These are phyloP conservation scores for Galeopsis tetrahit DNA, from an alignment of 257 asterid genomes.

Conservation along the genomic window DNA sequence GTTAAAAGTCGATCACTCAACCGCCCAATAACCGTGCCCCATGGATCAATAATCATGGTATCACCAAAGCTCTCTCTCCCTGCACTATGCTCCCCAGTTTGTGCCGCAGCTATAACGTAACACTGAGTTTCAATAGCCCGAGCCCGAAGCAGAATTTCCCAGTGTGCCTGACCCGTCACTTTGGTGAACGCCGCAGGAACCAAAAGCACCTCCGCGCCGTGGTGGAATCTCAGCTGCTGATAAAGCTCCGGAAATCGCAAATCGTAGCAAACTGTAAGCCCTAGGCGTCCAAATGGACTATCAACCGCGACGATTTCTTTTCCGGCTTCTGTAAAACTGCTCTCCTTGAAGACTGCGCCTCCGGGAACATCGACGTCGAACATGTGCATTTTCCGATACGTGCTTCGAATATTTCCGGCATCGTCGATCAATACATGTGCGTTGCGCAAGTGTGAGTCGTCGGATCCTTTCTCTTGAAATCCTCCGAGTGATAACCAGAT, in stretches of 20 bases:
- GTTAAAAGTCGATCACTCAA: constrained; percentile 72
- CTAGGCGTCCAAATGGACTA: constrained; percentile 82
- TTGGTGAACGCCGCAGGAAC: constrained; percentile 91
- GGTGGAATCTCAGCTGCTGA: constrained; percentile 84
- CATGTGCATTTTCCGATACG: constrained; percentile 84
- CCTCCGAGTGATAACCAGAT: constrained; percentile 98
- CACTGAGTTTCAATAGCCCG: constrained; percentile 98
- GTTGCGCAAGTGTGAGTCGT: constrained; percentile 74
- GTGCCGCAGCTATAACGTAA: constrained; percentile 93
- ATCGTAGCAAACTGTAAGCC: constrained; percentile 92
- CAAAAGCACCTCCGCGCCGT: constrained; percentile 76
- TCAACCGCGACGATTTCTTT: constrained; percentile 67
- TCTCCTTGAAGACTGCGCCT: constrained; percentile 95
- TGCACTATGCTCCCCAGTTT: constrained; percentile 85
- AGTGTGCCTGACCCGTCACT: constrained; percentile 90
- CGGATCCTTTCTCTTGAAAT: constrained; percentile 84
- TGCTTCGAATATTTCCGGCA: constrained; percentile 68
- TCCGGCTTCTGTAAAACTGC: constrained; percentile 92
- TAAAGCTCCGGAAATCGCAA: constrained; percentile 94
- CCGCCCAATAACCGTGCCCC: constrained; percentile 83
- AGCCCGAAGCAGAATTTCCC: constrained; percentile 95
- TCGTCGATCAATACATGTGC: constrained; percentile 88
- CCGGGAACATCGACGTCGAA: constrained; percentile 96
- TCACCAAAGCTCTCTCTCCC: constrained; percentile 88
- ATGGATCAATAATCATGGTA: constrained; percentile 85